phyloP scores from a whole-genome alignment of 352 stramenopile genomes.

The Phytophthora constricta region DNA sequence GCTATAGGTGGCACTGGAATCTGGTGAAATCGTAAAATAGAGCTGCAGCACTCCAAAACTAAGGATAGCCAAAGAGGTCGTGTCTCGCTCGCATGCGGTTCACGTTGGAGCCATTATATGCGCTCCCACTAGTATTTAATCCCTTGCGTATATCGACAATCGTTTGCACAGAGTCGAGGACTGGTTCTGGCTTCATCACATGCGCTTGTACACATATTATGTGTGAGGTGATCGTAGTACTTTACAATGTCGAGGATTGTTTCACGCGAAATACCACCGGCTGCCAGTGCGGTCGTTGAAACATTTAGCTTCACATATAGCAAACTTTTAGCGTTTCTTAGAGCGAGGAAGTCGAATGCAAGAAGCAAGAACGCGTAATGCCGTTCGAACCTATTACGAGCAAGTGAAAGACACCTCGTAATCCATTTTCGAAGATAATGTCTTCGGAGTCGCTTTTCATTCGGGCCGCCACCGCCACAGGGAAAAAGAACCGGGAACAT shows the following conservation, averaged over 20 bases:
- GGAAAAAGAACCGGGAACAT: constrained; percentile 38
- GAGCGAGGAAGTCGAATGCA: constrained; percentile 22
- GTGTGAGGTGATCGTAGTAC: constrained; percentile 13
- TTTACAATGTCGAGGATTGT: not conserved
- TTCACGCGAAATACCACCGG: not conserved
- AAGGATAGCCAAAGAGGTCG: constrained; percentile 31
- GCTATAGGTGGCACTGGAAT: constrained; percentile 20
- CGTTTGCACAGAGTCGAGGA: not conserved
- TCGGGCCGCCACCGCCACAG: constrained; percentile 26
- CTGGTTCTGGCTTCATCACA: not conserved
- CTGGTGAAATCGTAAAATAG: constrained; percentile 38
- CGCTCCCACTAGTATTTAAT: constrained; percentile 4
- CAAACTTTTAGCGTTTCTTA: constrained; percentile 7
- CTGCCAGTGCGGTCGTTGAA: not conserved
- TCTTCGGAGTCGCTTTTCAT: constrained; percentile 1
- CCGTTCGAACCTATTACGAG: constrained; percentile 21
- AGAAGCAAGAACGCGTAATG: constrained; percentile 32
- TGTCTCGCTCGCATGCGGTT: constrained; percentile 16
- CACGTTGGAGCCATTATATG: constrained; percentile 24
- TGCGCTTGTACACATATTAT: not conserved
- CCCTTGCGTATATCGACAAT: constrained; percentile 27
- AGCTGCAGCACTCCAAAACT: constrained; percentile 30
- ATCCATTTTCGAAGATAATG: constrained; percentile 21
- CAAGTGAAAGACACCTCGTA: constrained; percentile 12
- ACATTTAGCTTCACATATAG: constrained; percentile 26